phyloP scores from a whole-genome alignment of 352 stramenopile genomes.

The Aphanomyces invadans region DNA sequence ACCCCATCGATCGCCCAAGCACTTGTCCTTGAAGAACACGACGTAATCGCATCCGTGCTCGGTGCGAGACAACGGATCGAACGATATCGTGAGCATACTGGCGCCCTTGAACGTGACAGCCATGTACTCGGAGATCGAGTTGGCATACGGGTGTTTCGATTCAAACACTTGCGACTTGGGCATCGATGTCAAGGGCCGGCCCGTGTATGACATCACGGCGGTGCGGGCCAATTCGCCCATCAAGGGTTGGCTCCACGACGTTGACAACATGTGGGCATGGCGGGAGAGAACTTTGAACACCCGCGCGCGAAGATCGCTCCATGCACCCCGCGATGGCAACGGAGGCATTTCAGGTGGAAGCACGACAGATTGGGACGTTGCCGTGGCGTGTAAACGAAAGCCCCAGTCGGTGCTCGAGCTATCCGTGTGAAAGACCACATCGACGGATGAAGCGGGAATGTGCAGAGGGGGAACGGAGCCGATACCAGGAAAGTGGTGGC shows the following conservation, averaged over 20 bases:
- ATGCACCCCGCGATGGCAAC: constrained; percentile 31
- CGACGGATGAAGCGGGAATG: constrained; percentile 53
- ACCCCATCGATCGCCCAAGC: constrained; percentile 47
- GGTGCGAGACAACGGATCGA: constrained; percentile 59
- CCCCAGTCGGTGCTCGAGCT: constrained; percentile 57
- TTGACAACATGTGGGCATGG: constrained; percentile 17
- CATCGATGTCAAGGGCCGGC: constrained; percentile 41
- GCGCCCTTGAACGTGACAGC: constrained; percentile 69
- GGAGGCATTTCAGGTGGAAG: constrained; percentile 53
- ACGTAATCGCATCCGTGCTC: constrained; percentile 74
- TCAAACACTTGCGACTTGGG: constrained; percentile 69
- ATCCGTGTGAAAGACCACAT: constrained; percentile 69
- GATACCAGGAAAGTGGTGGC: constrained; percentile 59
- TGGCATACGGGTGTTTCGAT: constrained; percentile 78
- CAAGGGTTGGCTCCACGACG: constrained; percentile 28
- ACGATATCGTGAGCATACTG: constrained; percentile 53
- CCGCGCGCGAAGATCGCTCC: constrained; percentile 50
- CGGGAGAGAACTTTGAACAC: constrained; percentile 43
- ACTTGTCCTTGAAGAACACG: constrained; percentile 76
- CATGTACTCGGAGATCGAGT: constrained; percentile 76
- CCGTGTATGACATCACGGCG: constrained; percentile 40
- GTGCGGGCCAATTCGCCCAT: constrained; percentile 35
- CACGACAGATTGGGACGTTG: constrained; percentile 43
- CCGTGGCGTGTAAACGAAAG: constrained; percentile 69
- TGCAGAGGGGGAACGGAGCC: constrained; percentile 42